A percentile compares a stretch with the other conserved stretches of the same genome.
Conservation (phyloP, 208 protist species). For the Acanthamoeba culbertsoni region DNA sequence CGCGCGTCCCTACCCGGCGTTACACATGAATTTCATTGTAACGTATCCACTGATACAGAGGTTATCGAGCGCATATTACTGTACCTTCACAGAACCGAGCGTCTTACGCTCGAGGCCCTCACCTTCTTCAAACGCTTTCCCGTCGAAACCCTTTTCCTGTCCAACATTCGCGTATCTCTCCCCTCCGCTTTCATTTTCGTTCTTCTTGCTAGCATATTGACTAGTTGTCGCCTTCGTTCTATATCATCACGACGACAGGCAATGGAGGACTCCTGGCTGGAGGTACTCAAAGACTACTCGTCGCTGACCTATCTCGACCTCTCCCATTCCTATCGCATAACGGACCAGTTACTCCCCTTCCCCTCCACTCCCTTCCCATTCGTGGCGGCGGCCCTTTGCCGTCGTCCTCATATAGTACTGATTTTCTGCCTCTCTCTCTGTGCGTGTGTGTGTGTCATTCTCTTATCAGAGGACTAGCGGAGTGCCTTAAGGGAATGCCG, state of each 20-base stretch:
- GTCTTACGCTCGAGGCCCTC: neutral
- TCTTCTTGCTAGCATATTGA: neutral
- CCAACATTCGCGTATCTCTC: neutral
- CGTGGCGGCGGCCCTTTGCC: neutral
- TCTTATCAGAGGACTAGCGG: neutral
- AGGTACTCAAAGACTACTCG: constrained; percentile 36
- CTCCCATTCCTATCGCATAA: constrained; percentile 38
- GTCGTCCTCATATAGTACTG: neutral
- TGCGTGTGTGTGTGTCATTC: neutral
- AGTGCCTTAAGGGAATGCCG: constrained; percentile 15
- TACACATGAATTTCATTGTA: neutral
- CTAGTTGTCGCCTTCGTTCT: neutral
- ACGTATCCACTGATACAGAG: neutral
- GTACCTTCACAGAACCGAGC: constrained; percentile 18
- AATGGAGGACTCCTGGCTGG: neutral
- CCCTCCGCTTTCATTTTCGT: no score
- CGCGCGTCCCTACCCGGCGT: neutral
- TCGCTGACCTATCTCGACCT: constrained; percentile 46
- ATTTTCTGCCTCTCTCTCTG: neutral
- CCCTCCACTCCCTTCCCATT: no score
- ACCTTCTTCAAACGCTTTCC: neutral
- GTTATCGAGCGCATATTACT: constrained; percentile 40
- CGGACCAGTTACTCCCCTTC: no score
- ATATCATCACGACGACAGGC: neutral
- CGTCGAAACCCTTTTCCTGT: constrained; percentile 26